These are phyloP conservation scores for Cornus kousa DNA, from an alignment of 148 eudicot genomes.

Conservation along the genomic window DNA sequence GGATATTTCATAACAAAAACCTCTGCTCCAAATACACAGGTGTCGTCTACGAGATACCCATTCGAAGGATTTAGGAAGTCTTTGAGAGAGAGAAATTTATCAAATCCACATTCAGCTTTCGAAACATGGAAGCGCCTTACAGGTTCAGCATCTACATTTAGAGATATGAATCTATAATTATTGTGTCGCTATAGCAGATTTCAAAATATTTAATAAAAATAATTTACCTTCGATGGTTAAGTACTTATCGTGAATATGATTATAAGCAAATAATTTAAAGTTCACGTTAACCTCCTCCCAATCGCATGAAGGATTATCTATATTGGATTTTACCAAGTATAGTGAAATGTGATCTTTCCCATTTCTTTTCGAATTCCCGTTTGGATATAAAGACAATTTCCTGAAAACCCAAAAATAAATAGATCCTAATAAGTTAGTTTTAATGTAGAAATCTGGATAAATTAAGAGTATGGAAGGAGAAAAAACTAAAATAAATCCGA, in stretches of 20 bases:
- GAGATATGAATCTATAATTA: too few relatives aligned
- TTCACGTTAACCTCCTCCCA: conserved; percentile 11
- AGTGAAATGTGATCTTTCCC: not conserved
- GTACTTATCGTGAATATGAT: conserved; percentile 12
- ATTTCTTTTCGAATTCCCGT: not conserved
- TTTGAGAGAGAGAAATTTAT: not conserved
- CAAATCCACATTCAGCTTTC: conserved; percentile 6
- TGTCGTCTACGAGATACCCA: conserved; percentile 8
- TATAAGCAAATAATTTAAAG: not conserved
- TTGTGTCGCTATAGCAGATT: not conserved
- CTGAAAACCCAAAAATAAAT: not conserved
- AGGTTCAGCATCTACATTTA: not conserved
- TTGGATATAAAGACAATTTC: conserved; percentile 11
- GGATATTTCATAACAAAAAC: too few relatives aligned
- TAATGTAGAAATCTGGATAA: not conserved
- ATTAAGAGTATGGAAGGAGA: too few relatives aligned
- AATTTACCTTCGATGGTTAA: conserved; percentile 5
- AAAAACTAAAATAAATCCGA: too few relatives aligned
- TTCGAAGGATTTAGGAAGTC: not conserved
- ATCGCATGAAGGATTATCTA: not conserved
- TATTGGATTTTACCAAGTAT: not conserved
- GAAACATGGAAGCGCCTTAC: not conserved
- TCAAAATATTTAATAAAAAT: too few relatives aligned
- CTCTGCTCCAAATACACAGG: not conserved
- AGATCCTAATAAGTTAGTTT: too few relatives aligned